Base-by-base conservation (phyloP, 371 early-diverging fungal species). In the Zopfochytrium polystomum region DNA sequence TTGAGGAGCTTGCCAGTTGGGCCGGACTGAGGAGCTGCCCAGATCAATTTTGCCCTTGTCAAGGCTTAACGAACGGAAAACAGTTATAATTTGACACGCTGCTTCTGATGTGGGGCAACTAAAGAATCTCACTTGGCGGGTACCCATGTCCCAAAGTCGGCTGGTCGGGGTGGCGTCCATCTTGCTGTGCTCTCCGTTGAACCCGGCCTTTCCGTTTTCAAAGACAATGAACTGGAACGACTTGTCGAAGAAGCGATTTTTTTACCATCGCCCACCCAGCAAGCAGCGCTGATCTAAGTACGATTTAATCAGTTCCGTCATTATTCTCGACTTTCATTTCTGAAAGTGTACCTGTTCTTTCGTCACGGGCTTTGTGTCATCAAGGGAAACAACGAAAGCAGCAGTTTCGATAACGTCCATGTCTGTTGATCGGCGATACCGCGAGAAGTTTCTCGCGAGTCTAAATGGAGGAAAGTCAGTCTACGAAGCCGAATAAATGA, bases 181-280 rank as follows among this genome's bases (percentile, higher is more conserved):
- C 78, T 87, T 89, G 53, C 93, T 91, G 77, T 96, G 97, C 84
- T 97, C 97, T 55, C 91, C 95, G 57, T 84, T 82, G 82, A 95
- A 92, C 33, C 95, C 97, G 52, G 95, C 93, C 74, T 87, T 90
- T 65, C 95, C 96, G 77, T 97, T 95, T 34, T 93, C 94, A 75
- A 88, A 92, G 43, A 95, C 88, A 71, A 95, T 88, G 58, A 96
- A 92, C 77, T 95, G 93, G 53, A 89, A 76, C 20, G 91, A 79
- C 76, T 95, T 95, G 80, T 96, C 96, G 72, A 86, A 94, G 83
- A 85, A 94, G 54, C 96, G 87, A 80, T 96, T n/a, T n/a, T 96
- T 57, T 85, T 81, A 34, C 93, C 96, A 69, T 93, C 87, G 35
- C 93, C 95, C 58, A 91, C 91, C 95, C 94, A 96, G 78, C 88